A percentile compares a stretch with the other conserved stretches of the same genome.
Evolutionary conservation across 352 stramenopile genomes (phyloP).

Genomic region (Phytophthora pisi): DNA sequence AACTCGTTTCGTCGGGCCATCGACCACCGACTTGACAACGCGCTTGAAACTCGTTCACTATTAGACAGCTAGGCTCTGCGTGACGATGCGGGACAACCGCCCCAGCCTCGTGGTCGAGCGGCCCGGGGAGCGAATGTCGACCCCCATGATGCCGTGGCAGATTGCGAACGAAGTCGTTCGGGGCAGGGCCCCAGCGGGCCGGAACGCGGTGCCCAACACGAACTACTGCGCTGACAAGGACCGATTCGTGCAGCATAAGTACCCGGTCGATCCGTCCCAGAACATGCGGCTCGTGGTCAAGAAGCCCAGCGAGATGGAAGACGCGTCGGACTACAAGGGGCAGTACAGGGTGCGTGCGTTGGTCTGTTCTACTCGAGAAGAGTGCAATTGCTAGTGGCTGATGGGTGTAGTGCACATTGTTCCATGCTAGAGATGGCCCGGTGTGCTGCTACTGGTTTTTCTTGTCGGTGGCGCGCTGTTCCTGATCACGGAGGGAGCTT

Average conservation of each 20-base stretch:
- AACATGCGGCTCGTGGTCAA: slow-evolving; percentile 39
- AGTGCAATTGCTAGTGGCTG: slow-evolving; percentile 19
- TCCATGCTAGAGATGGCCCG: slow-evolving; percentile 60
- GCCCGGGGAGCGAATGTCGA: slow-evolving; percentile 16
- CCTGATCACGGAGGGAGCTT: slow-evolving; percentile 45
- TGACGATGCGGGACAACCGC: slow-evolving; percentile 23
- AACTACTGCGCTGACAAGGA: slow-evolving; percentile 39
- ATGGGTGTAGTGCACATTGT: neutral
- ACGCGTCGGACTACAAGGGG: slow-evolving; percentile 48
- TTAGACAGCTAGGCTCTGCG: neutral
- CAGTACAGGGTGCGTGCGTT: slow-evolving; percentile 42
- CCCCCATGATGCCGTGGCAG: slow-evolving; percentile 29
- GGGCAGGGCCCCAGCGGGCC: slow-evolving; percentile 1
- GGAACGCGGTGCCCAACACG: slow-evolving; percentile 25
- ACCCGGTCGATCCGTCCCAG: slow-evolving; percentile 20
- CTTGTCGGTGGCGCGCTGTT: slow-evolving; percentile 36
- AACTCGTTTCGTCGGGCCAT: neutral
- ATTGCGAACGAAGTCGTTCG: slow-evolving; percentile 27
- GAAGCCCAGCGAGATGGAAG: slow-evolving; percentile 32
- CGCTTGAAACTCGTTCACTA: neutral
- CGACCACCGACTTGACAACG: neutral
- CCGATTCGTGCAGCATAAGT: slow-evolving; percentile 21
- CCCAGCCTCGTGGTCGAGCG: slow-evolving; percentile 29
- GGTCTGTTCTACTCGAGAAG: neutral
- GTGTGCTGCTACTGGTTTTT: slow-evolving; percentile 55